A percentile compares a stretch with the other conserved stretches of the same genome.
Evolutionary conservation across 2,329 filamentous ascomycete species (phyloP).

Genomic region (Claviceps pusilla): DNA sequence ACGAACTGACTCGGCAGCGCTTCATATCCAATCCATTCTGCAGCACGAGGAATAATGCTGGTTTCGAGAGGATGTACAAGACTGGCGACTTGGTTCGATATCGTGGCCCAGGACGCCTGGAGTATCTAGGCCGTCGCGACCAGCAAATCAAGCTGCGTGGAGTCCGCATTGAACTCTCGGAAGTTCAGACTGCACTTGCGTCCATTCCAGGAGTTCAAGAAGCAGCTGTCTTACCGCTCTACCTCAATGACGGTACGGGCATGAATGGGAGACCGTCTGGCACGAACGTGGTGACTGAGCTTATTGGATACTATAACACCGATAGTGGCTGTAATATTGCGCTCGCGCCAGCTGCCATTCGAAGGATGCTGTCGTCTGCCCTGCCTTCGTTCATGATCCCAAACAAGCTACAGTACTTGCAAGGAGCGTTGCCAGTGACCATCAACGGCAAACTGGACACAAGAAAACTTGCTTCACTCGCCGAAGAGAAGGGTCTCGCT

Average conservation of each 20-base stretch:
- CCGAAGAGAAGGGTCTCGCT: not conserved
- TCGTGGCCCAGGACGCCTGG: constrained; percentile 4
- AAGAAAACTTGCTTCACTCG: not conserved
- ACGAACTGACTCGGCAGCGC: constrained; percentile 1
- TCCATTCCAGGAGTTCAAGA: constrained; percentile 2
- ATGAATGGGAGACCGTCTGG: not conserved
- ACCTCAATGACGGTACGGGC: not conserved
- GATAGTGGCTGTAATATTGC: not conserved
- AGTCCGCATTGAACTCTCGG: constrained; percentile 7
- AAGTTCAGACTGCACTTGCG: constrained; percentile 6
- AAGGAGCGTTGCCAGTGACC: constrained; percentile 1
- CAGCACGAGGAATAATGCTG: not conserved
- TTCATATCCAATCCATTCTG: constrained; percentile 3
- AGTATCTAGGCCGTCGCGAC: constrained; percentile 9
- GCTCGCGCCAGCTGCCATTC: not conserved
- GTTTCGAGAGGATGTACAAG: constrained; percentile 5
- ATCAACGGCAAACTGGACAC: constrained; percentile 5
- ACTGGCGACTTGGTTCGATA: constrained; percentile 8
- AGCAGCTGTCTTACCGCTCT: constrained; percentile 3
- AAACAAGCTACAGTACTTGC: not conserved
- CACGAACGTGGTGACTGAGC: not conserved
- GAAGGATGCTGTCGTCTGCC: not conserved
- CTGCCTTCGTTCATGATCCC: constrained; percentile 2
- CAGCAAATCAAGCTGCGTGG: constrained; percentile 9
- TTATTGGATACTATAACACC: not conserved